Base-by-base conservation (phyloP, 176 grass and related monocot genomes). In the Echinochloa phyllopogon region DNA sequence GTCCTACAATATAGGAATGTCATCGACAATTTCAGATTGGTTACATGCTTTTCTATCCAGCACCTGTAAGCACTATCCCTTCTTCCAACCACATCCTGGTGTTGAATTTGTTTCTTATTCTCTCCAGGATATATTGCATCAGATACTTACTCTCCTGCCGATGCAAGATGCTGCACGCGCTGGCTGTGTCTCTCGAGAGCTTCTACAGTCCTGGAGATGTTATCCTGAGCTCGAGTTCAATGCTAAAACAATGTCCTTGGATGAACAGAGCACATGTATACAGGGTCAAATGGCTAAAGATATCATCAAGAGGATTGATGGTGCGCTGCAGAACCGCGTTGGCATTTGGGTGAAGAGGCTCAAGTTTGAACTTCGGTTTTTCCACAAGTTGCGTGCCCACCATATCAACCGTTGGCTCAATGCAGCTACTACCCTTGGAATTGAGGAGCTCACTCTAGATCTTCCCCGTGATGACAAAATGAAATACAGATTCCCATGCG, bases 331-430 rank as follows among this genome's bases (percentile, higher is more conserved):
- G 12, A 72, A 83, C 59, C 40, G 58, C 15, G 45, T 24, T 73
- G 78, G 78, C 12, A 18, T 68, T 68, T 27, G 67, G 53, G 80
- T 72, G 40, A 45, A 83, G 68, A 48, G 10, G 18, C 71, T 83
- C 45, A 83, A 61, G 33, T 60, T 83, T 42, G 43, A 72, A 48
- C 47, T 69, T 48, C 53, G 16, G 43, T 72, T 57, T 61, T 37
- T 83, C 60, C 68, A 12, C 47, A 14, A 49, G 47, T 13, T 49
- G 16, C 25, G 44, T 72, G 25, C 67, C 44, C 21, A 10, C 38
- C 37, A 72, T 83, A 41, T 83, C 43, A 50, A 83, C 44, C 81
- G 3, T 24, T 74, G 81, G 81, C 43, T 83, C 18, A 42, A 83
- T 17, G 81, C 27, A 63, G 41, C 72, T 51, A 47, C 47, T 49